Evolutionary conservation across 768 basidiomycete species (phyloP), one percentile per base, ranked within the genome.

Genomic region (Hericium erinaceus): DNA sequence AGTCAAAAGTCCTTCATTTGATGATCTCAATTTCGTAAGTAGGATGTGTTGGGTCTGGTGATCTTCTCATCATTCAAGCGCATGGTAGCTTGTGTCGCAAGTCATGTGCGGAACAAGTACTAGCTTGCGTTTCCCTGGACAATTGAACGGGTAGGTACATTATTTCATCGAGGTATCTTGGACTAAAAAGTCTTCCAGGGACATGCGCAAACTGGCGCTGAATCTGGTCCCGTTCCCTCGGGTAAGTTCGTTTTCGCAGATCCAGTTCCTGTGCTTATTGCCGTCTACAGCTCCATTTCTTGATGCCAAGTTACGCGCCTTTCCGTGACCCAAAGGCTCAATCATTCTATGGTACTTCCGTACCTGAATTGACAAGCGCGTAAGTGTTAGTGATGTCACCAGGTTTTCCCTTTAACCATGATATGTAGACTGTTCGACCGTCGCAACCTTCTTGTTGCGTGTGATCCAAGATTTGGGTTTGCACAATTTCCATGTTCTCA

Each of bases 201-300:
- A 95, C 66, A 75, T 95, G 39, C 83, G 92, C 56, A 95, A 95
- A 69, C 80, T 98, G 48, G 90, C 83, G 51, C 86, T 95, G 82
- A 98, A 98, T 72, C 80, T 98, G 54, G 78, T 98, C 60, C 95
- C 95, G 0, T 99, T 98, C 80, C 95, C 95, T 63, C 92, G 94
- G 59, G 88, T 89, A 70, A 54, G 82, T 10, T 33, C 11, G 40
- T 28, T 51, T n/a, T 5, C 15, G 13, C 11, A 18, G 18, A 16
- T 41, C 10, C 33, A 33, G 33, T 33, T 33, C 9, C 8, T 2
- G 13, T 12, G 37, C 24, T 12, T 39, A 16, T 37, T 61, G 39
- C 46, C 58, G 44, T 59, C 15, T 56, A 66, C 70, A 95, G 86
- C 80, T 98, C 54, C 95, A 99, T 70, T 99, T 98, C 82, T 81